These are phyloP conservation scores for Pseudocercospora musae DNA, from an alignment of 2,329 filamentous ascomycete genomes.

Conservation along the genomic window DNA sequence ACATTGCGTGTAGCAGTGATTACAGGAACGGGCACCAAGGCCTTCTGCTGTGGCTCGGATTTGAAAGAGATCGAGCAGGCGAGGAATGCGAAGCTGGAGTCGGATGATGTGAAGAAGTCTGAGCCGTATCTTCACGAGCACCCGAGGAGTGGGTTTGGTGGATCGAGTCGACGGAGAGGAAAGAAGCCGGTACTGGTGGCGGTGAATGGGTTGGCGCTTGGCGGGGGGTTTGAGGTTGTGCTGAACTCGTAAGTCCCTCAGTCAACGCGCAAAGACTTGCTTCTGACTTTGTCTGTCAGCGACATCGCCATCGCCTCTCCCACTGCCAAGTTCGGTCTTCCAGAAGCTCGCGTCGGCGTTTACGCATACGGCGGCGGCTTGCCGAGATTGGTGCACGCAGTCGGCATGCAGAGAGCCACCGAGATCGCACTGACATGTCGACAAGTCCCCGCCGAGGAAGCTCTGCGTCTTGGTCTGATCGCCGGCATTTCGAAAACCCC, in stretches of 20 bases:
- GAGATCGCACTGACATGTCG: constrained; percentile 51
- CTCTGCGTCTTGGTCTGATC: constrained; percentile 40
- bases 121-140: constrained; percentile 22
- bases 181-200: constrained; percentile 59
- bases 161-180: constrained; percentile 52
- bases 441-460: constrained; percentile 45
- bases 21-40: constrained; percentile 52
- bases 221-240: constrained; percentile 56
- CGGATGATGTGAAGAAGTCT: constrained; percentile 14
- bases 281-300: constrained; percentile 20
- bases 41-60: constrained; percentile 56
- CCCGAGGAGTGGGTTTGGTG: constrained; percentile 48
- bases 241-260: constrained; percentile 55
- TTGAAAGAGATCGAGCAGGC: constrained; percentile 45
- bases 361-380: constrained; percentile 52
- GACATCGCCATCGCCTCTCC: constrained; percentile 53
- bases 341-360: constrained; percentile 52
- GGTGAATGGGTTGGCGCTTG: constrained; percentile 55
- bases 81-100: constrained; percentile 11
- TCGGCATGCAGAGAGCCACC: constrained; percentile 48
- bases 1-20: constrained; percentile 36
- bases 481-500: constrained; percentile 37
- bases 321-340: constrained; percentile 49
- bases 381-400: constrained; percentile 48
- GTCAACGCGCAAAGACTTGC: no score